phyloP scores from a whole-genome alignment of 208 protist species.

The Acanthamoeba triangularis region DNA sequence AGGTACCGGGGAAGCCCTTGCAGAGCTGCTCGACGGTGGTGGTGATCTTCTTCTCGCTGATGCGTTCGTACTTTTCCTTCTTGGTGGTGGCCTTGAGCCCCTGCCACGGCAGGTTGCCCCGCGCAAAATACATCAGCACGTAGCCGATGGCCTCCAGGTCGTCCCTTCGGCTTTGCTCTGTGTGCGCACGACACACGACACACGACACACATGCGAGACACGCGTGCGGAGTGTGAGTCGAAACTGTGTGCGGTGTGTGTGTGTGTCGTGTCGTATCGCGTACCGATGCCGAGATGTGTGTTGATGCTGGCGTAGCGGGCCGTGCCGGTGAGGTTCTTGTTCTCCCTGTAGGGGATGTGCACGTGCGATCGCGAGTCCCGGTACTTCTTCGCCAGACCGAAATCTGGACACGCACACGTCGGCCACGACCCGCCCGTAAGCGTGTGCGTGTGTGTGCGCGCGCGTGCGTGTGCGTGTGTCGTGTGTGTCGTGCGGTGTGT shows the following conservation, averaged over 20 bases:
- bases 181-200: background rate
- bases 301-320: slow-evolving; percentile 99
- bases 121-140: slow-evolving; percentile 99
- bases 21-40: slow-evolving; percentile 98
- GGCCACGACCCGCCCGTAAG: background rate
- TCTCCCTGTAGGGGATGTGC: slow-evolving; percentile 99
- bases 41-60: slow-evolving; percentile 98
- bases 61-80: slow-evolving; percentile 99
- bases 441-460: too few relatives aligned
- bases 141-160: slow-evolving; percentile 99
- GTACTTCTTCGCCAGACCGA: slow-evolving; percentile 99
- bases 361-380: slow-evolving; percentile 97
- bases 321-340: slow-evolving; percentile 99
- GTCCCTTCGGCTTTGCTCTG: slow-evolving; percentile 96
- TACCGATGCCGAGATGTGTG: slow-evolving; percentile 98
- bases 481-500: background rate
- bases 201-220: background rate
- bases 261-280: background rate
- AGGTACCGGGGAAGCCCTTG: slow-evolving; percentile 89
- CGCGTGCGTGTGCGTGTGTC: background rate
- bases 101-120: slow-evolving; percentile 99
- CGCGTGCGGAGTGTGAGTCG: too few relatives aligned
- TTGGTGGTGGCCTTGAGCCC: slow-evolving; percentile 96
- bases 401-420: slow-evolving; percentile 91
- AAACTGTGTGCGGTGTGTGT: background rate